Conservation (phyloP, 805 yeast genomes). For the Kodamaea sagamina region DNA sequence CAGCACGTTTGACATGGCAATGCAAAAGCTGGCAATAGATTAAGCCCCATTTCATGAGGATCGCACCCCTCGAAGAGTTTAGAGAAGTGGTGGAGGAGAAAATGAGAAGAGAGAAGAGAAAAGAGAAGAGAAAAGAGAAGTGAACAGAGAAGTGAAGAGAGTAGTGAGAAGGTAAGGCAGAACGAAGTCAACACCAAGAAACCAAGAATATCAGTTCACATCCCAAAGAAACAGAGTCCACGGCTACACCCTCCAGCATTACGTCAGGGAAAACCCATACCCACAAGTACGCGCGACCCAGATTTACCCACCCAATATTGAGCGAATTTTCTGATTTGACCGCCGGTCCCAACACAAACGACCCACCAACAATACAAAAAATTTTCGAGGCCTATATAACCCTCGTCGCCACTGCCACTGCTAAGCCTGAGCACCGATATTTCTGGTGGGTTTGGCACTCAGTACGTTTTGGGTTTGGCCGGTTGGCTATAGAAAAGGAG, state of each 20-base stretch:
- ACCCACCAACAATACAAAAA: not conserved
- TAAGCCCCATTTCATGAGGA: too few species aligned
- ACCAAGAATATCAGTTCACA: not conserved
- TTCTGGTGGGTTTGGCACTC: too few species aligned
- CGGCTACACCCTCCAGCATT: not conserved
- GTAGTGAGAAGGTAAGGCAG: too few species aligned
- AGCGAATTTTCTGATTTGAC: slow-evolving; percentile 10
- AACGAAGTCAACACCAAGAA: too few species aligned
- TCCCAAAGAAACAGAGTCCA: not conserved
- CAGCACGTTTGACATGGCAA: too few species aligned
- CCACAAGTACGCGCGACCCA: not conserved
- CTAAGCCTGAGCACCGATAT: not conserved
- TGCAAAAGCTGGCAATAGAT: too few species aligned
- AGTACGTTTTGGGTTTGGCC: not conserved
- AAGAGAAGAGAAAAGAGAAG: too few species aligned
- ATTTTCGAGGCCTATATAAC: not conserved
- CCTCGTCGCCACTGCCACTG: not conserved
- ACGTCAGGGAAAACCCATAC: not conserved
- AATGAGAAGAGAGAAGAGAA: too few species aligned
- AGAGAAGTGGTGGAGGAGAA: too few species aligned
- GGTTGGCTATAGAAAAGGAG: slow-evolving; percentile 4
- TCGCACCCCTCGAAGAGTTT: too few species aligned
- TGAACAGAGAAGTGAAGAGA: too few species aligned
- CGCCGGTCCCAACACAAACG: not conserved
- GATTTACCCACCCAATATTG: slow-evolving; percentile 2